These are phyloP conservation scores for Lactarius deliciosus DNA, from an alignment of 768 basidiomycete species.

Conservation along the genomic window DNA sequence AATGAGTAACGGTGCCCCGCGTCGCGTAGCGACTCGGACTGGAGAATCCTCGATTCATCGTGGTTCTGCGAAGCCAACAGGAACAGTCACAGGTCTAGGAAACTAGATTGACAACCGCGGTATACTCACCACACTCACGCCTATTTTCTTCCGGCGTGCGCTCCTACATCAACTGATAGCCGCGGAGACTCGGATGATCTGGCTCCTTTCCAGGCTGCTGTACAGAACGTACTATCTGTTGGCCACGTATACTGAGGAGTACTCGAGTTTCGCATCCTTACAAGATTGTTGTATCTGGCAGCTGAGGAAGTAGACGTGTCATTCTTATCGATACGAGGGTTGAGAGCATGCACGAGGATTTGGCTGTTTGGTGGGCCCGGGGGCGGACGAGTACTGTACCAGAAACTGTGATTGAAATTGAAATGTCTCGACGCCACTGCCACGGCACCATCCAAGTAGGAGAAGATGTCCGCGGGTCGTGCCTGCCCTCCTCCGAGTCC, in stretches of 20 bases:
- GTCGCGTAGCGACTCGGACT: no score
- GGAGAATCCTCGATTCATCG: no score
- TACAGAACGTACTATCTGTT: background rate
- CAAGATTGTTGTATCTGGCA: background rate
- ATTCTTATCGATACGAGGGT: background rate
- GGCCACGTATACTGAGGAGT: background rate
- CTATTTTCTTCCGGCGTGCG: background rate
- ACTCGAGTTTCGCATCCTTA: background rate
- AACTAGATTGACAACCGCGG: background rate
- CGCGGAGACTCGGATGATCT: background rate
- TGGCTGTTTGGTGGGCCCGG: background rate
- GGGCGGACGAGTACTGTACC: background rate
- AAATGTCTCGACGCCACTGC: background rate
- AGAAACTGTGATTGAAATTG: background rate
- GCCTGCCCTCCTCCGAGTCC: background rate
- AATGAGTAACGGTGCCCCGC: no score
- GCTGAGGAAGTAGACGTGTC: background rate
- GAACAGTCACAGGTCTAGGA: no score
- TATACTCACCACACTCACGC: background rate
- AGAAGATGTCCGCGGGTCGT: slow-evolving; percentile 16
- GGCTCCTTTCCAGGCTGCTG: background rate
- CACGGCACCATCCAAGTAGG: slow-evolving; percentile 8
- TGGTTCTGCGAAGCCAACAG: no score
- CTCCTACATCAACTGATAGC: background rate
- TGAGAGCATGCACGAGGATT: background rate